A percentile compares a stretch with the other conserved stretches of the same genome.
These are phyloP conservation scores for Colletotrichum cordylinicola DNA, from an alignment of 2,329 filamentous ascomycete species.

Conservation along the genomic window DNA sequence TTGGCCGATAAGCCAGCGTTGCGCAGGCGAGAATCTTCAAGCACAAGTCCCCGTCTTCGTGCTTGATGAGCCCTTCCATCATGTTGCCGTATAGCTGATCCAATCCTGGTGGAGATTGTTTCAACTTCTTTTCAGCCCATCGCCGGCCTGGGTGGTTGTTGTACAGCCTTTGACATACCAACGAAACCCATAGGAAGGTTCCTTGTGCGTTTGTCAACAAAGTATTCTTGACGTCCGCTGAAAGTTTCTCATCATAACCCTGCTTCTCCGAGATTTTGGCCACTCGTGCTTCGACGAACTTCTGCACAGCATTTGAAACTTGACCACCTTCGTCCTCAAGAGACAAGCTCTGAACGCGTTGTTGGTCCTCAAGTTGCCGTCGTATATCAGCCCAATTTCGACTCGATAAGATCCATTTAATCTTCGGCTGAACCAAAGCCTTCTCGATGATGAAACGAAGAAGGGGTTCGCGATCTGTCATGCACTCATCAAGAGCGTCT, in stretches of 20 bases:
- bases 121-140: too few relatives aligned
- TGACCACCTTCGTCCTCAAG: constrained; percentile 41
- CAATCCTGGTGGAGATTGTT: too few relatives aligned
- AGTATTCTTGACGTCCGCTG: too few relatives aligned
- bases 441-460: constrained; percentile 35
- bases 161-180: too few relatives aligned
- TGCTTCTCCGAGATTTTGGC: not conserved
- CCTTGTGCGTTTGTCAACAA: too few relatives aligned
- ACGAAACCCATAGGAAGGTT: too few relatives aligned
- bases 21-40: too few relatives aligned
- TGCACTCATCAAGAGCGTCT: not conserved
- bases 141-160: too few relatives aligned
- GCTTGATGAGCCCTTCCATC: too few relatives aligned
- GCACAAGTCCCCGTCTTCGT: too few relatives aligned
- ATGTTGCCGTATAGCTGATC: too few relatives aligned
- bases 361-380: constrained; percentile 35
- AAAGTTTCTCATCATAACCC: not conserved
- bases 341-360: not conserved
- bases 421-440: constrained; percentile 10
- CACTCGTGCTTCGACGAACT: constrained; percentile 35
- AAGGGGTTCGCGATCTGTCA: constrained; percentile 28
- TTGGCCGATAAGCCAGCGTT: too few relatives aligned
- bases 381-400: constrained; percentile 35
- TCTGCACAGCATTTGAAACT: constrained; percentile 36
- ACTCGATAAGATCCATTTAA: constrained; percentile 51